phyloP scores from a whole-genome alignment of 2,329 filamentous ascomycete genomes.

The Penicillium thymicola region DNA sequence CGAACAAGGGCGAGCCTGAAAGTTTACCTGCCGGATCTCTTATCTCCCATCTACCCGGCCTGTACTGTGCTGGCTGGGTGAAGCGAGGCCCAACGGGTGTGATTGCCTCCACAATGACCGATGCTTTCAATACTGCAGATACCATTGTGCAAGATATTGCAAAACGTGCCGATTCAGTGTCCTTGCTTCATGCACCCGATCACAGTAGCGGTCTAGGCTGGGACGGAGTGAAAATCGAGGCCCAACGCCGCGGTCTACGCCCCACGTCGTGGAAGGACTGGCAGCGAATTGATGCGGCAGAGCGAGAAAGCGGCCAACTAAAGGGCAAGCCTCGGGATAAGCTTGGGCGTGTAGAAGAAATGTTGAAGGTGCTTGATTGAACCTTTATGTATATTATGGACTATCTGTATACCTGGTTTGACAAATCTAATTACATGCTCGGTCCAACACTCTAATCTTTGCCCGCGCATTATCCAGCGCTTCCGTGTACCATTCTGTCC shows the following conservation, averaged over 20 bases:
- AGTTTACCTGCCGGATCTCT: slow-evolving; percentile 37
- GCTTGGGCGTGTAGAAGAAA: slow-evolving; percentile 55
- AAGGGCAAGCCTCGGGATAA: slow-evolving; percentile 77
- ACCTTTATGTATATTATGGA: slow-evolving; percentile 7
- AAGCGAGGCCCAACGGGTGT: slow-evolving; percentile 93
- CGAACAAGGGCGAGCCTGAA: slow-evolving; percentile 19
- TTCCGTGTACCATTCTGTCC: neutral
- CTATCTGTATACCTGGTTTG: neutral
- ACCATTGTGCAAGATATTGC: slow-evolving; percentile 77
- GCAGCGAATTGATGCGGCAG: slow-evolving; percentile 76
- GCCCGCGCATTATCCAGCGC: neutral
- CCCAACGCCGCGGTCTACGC: slow-evolving; percentile 53
- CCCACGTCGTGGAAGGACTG: slow-evolving; percentile 81
- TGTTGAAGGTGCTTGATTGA: slow-evolving; percentile 48
- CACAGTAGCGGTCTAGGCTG: slow-evolving; percentile 60
- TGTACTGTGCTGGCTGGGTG: slow-evolving; percentile 96
- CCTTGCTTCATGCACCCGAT: slow-evolving; percentile 48
- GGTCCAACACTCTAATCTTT: neutral
- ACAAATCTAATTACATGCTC: neutral
- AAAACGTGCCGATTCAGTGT: slow-evolving; percentile 21
- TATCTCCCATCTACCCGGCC: slow-evolving; percentile 59
- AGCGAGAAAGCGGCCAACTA: slow-evolving; percentile 62
- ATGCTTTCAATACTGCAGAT: slow-evolving; percentile 87
- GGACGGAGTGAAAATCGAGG: slow-evolving; percentile 67
- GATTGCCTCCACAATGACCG: slow-evolving; percentile 92